Evolutionary conservation across 2,329 filamentous ascomycete genomes (phyloP), one percentile per base, ranked within the genome.

Genomic region (Aspergillus phoenicis): DNA sequence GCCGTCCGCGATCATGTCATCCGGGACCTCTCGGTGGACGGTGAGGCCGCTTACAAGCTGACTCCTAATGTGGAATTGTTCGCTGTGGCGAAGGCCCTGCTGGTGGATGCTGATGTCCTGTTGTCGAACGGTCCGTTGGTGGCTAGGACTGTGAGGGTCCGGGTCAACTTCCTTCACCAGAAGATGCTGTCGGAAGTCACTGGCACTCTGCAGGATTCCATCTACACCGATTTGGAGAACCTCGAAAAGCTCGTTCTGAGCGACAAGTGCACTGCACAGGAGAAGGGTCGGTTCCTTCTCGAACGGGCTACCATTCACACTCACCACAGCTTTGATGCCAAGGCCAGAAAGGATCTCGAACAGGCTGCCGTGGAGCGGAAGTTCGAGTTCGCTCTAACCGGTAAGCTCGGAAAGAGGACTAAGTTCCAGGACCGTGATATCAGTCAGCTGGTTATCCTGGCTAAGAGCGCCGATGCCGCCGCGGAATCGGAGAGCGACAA

Each of bases 381-480:
- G 0, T 91, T 99, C 61, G 82, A 86, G 17, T 98, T 96, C 75
- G 89, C 88, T 0, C 75, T 99, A 58, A 96, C 92, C 0, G 95
- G 95, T 39, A 87, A 91, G 22, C 77, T 99, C 66, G 95, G 95
- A 15, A 98, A 83, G 73, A 73, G 78, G 59, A 80, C 76, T 2
- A 78, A 79, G 59, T 81, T 78, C 60, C 80, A 79, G 66, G 69
- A 77, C 11, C 70, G 75, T 3, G 73, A 78, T 64, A 81, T 88
- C 63, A 97, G 92, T 69, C 95, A 99, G 75, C 83, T 99, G 28
- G 90, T 99, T 1, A 91, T 99, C 2, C 80, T 98, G 30, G 95
- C 95, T 0, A 92, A 87, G 74, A 97, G 93, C 72, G 81, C 81
- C 6, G 78, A 79, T 24, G 41, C 20, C n/a, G 17, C 41, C 62